Evolutionary conservation across 2,329 filamentous ascomycete genomes (phyloP).

Genomic region (Xylaria sp.): DNA sequence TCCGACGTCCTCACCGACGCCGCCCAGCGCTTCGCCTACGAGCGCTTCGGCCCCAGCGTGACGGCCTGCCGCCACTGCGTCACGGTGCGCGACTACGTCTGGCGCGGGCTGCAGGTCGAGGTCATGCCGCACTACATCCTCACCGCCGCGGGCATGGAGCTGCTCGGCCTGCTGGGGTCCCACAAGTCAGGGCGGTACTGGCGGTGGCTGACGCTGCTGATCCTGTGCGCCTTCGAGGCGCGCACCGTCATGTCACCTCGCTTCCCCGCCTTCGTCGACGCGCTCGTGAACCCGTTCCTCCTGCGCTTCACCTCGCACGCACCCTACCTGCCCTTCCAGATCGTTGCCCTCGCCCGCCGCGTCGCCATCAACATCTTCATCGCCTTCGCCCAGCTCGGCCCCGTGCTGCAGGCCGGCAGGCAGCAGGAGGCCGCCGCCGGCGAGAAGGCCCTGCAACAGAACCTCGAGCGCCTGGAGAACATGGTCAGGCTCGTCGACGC

Average conservation of each 20-base stretch:
- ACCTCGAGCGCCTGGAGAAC: conserved; percentile 73
- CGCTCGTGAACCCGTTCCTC: conserved; percentile 59
- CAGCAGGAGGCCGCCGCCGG: conserved; percentile 51
- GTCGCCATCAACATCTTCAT: conserved; percentile 83
- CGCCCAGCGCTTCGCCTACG: conserved; percentile 85
- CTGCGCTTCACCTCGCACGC: conserved; percentile 57
- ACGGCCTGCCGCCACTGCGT: conserved; percentile 72
- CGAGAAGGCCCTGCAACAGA: conserved; percentile 67
- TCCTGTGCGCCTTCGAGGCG: conserved; percentile 67
- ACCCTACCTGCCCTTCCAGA: conserved; percentile 86
- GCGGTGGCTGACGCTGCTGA: conserved; percentile 68
- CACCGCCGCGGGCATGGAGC: conserved; percentile 68
- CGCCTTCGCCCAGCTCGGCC: conserved; percentile 83
- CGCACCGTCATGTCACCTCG: conserved; percentile 65
- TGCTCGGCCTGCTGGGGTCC: conserved; percentile 73
- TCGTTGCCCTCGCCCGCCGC: conserved; percentile 79
- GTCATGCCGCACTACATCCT: conserved; percentile 71
- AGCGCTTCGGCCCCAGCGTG: conserved; percentile 83
- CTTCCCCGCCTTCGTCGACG: conserved; percentile 59
- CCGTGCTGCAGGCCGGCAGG: conserved; percentile 63
- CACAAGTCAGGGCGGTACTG: conserved; percentile 74
- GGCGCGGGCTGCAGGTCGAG: conserved; percentile 65
- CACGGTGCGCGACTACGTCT: conserved; percentile 78
- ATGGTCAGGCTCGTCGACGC: conserved; percentile 69
- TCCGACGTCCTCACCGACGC: conserved; percentile 85